phyloP scores from a whole-genome alignment of 805 yeast genomes.

The Barnettozyma californica region DNA sequence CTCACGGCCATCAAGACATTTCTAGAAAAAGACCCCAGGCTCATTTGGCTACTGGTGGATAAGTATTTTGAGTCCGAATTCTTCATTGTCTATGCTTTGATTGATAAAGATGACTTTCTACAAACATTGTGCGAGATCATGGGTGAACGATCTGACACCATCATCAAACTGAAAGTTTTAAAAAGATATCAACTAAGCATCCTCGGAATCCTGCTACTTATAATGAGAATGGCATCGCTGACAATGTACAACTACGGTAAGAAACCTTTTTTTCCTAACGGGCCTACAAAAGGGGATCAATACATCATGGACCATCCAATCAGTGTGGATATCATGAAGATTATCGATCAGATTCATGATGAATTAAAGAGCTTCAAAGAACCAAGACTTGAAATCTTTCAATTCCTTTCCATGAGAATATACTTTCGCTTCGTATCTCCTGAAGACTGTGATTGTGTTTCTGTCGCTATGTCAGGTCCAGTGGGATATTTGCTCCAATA shows the following conservation, averaged over 20 bases:
- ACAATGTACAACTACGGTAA: constrained; percentile 17
- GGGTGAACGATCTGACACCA: constrained; percentile 12
- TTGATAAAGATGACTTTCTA: constrained; percentile 17
- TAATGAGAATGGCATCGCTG: constrained; percentile 23
- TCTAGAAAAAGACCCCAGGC: constrained; percentile 12
- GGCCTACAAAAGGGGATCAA: constrained; percentile 6
- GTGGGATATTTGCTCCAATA: constrained; percentile 20
- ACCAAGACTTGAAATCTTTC: constrained; percentile 15
- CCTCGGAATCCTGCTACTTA: constrained; percentile 16
- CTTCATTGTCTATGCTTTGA: constrained; percentile 13
- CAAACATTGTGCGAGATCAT: constrained; percentile 10
- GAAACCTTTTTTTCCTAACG: background rate
- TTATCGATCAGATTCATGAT: constrained; percentile 11
- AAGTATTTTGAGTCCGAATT: constrained; percentile 21
- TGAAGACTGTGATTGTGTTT: constrained; percentile 23
- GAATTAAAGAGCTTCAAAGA: constrained; percentile 15
- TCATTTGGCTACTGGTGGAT: constrained; percentile 23
- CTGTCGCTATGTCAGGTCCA: constrained; percentile 12
- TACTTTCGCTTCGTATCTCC: constrained; percentile 17
- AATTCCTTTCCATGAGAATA: constrained; percentile 15
- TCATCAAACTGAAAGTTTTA: constrained; percentile 8
- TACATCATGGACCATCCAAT: constrained; percentile 19
- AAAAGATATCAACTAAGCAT: constrained; percentile 17
- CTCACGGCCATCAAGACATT: constrained; percentile 2
- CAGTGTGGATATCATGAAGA: constrained; percentile 4